Evolutionary conservation across 176 grass and related monocot genomes (phyloP).

Genomic region (Musa troglodytarum): DNA sequence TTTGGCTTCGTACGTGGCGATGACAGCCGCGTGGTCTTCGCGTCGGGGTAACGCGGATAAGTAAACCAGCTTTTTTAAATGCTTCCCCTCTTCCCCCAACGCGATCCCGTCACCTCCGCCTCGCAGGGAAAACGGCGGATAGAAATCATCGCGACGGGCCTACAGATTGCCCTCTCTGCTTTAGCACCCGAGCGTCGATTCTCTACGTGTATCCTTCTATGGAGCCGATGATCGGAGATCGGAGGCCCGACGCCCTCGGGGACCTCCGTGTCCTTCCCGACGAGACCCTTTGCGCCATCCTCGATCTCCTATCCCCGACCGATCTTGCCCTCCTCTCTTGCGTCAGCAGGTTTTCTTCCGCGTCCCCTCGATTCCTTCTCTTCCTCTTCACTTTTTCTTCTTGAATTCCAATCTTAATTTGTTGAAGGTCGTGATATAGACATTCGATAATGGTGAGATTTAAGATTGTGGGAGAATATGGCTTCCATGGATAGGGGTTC

Average conservation of each 20-base stretch:
- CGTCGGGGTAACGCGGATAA: background rate
- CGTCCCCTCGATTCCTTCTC: background rate
- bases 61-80: background rate
- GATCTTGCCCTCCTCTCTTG: conserved; percentile 81
- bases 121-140: too few relatives aligned
- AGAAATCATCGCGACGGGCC: background rate
- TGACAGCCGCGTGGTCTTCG: background rate
- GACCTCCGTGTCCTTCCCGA: conserved; percentile 61
- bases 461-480: too few relatives aligned
- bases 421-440: background rate
- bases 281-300: conserved; percentile 64
- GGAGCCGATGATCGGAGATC: conserved; percentile 25
- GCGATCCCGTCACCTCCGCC: background rate
- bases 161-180: background rate
- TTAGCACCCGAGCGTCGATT: too few relatives aligned
- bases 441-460: too few relatives aligned
- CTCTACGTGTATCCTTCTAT: background rate
- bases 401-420: background rate
- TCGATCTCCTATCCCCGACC: conserved; percentile 67
- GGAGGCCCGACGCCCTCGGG: conserved; percentile 64
- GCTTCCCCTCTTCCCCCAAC: too few relatives aligned
- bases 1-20: too few relatives aligned
- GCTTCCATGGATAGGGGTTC: too few relatives aligned
- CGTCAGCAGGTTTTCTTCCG: conserved; percentile 56
- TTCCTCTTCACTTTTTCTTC: too few relatives aligned